Evolutionary conservation across 768 basidiomycete genomes (phyloP), one percentile per base, ranked within the genome.

Genomic region (Boletellus ananas): DNA sequence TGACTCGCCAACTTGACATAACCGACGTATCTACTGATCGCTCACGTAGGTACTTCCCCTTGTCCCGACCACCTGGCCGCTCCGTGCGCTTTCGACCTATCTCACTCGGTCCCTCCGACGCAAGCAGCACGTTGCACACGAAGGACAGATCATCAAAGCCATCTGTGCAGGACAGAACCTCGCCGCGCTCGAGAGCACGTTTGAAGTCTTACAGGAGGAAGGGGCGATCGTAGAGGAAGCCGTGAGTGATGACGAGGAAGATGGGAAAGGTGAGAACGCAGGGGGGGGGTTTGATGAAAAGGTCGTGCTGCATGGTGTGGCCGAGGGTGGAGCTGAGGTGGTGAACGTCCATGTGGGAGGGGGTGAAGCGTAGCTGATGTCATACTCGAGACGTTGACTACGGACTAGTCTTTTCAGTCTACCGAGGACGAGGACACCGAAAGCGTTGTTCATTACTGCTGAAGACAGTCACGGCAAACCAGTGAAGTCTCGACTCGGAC

Each of bases 151-250:
- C 45, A 66, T 94, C 49, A 94, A 90, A 66, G 81, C 82, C 16
- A 76, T 95, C 49, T 80, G 81, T 55, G 77, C 81, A 9, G 88
- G 85, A 2, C 86, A 94, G 65, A 94, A 94, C 60, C 76, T 91
- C 31, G 80, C 83, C 51, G 84, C 84, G 20, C 76, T 79, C 45
- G 85, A 88, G 45, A 66, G 66, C 23, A 74, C 83, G 21, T 88
- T 81, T 74, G 62, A 73, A 5, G 64, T 76, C 46, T 62, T 86
- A 17, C 76, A 77, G 45, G 83, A 85, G 44, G 78, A 82, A 56
- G 87, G 85, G 7, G 83, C 80, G 40, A 64, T 87, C 20, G 70
- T 88, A 38, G 87, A 88, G 63, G 87, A 87, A 53, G 74, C 78
- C 10, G 63, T 64, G 10, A 77, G 78, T 23, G 73, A 73, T 20